Conservation (phyloP, 352 stramenopile genomes). For the Thalassiosira livingstoniorum region DNA sequence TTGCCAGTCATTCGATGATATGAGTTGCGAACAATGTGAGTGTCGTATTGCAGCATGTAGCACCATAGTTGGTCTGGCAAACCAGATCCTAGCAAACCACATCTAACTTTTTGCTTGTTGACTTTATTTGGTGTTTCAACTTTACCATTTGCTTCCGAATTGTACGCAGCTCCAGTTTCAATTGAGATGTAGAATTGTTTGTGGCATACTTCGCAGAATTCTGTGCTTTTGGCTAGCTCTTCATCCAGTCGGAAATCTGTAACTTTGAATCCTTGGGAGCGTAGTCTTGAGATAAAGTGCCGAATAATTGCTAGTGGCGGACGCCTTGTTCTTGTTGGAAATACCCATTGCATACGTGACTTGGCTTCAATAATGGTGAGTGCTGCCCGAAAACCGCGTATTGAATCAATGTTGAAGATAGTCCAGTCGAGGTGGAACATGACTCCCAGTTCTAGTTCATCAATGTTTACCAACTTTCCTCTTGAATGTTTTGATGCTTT, state of each 20-base stretch:
- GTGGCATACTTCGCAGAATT: conserved; percentile 42
- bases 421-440: conserved; percentile 6
- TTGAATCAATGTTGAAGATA: conserved; percentile 19
- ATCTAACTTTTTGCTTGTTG: conserved; percentile 23
- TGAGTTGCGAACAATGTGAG: conserved; percentile 21
- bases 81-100: conserved; percentile 18
- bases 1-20: conserved; percentile 9
- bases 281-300: conserved; percentile 32
- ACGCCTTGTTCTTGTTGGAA: conserved; percentile 27
- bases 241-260: conserved; percentile 18
- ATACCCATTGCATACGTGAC: conserved; percentile 31
- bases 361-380: conserved; percentile 40
- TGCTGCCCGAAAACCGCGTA: conserved; percentile 28
- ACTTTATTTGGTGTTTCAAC: conserved; percentile 29
- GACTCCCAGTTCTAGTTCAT: background rate
- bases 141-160: conserved; percentile 32
- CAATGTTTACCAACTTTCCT: background rate
- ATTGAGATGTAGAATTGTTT: conserved; percentile 19
- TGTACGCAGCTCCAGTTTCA: conserved; percentile 36
- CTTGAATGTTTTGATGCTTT: too few species aligned
- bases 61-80: conserved; percentile 24
- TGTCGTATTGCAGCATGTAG: conserved; percentile 11
- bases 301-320: conserved; percentile 27
- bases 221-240: conserved; percentile 16
- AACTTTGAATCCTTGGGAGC: conserved; percentile 3